Base-by-base conservation (phyloP, 192 early-diverging fungal species). In the Gaertneriomyces semiglobifer region DNA sequence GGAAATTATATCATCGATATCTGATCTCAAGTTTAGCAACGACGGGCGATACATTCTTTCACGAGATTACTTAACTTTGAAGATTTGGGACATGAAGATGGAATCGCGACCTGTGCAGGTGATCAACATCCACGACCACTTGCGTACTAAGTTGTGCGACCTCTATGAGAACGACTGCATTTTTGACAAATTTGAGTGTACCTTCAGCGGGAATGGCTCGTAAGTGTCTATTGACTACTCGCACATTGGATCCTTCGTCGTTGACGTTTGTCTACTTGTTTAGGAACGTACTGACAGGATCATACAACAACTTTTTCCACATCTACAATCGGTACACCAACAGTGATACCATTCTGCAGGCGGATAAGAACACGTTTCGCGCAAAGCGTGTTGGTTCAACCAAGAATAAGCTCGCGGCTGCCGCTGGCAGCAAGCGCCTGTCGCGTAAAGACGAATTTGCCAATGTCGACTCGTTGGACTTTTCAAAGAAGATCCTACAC, bases 161-260 rank as follows among this genome's bases (percentile, higher is more conserved):
- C 78, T 99, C 14, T 99, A 99, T 83, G 96, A 99, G 71, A 99
- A 96, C 80, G 96, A 99, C 77, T 96, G 93, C 74, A 99, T 99
- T 74, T 99, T 99, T 83, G 97, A 99, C 86, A 99, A 99, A 81
- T 99, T 99, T 67, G 97, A 99, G 78, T 98, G 95, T 82, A 94
- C 88, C 44, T 93, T 98, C 67, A 94, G 92, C 75, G 95, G 93
- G 43, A 89, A 95, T 74, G 94, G 94, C 73, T 82, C 83, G 89
- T 95, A 87, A 54, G 90, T 83, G 3, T n/a, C 0, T 20, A 52
- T 5, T 52, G 50, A 52, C 50, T 52, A 20, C n/a, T n/a, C 20
- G 6, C 50, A 52, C 50, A 6, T 52, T 52, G 50, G n/a, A 16
- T 25, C 18, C 39, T 57, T 38, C 39, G 18, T 16, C 39, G 14